Conservation (phyloP, 352 stramenopile species). For the Globisporangium orthogonon region DNA sequence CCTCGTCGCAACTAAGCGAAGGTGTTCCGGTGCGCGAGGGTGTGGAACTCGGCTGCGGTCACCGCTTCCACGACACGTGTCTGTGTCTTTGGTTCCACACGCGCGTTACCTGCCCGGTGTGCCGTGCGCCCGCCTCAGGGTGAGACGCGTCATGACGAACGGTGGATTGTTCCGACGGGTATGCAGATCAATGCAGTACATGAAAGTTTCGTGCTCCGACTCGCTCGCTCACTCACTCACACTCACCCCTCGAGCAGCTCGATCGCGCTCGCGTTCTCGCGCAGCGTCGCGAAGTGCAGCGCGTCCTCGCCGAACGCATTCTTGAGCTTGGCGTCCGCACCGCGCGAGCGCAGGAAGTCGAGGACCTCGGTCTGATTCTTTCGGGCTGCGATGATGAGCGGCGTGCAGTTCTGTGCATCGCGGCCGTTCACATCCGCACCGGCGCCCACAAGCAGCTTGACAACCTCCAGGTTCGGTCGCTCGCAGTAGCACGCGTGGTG, state of each 20-base stretch:
- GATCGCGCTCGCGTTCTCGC: slow-evolving; percentile 45
- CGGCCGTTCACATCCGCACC: slow-evolving; percentile 54
- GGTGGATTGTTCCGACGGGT: too few species aligned
- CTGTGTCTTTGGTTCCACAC: slow-evolving; percentile 65
- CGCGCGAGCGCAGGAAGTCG: slow-evolving; percentile 38
- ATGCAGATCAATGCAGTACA: too few species aligned
- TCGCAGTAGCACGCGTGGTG: slow-evolving; percentile 81
- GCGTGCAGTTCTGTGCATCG: slow-evolving; percentile 55
- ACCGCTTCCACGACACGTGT: slow-evolving; percentile 73
- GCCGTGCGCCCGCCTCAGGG: slow-evolving; percentile 16
- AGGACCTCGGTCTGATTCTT: slow-evolving; percentile 66
- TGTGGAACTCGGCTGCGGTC: slow-evolving; percentile 50
- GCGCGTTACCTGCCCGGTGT: slow-evolving; percentile 58
- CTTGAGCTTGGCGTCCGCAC: slow-evolving; percentile 40
- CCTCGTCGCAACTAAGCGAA: neutral
- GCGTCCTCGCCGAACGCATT: slow-evolving; percentile 62
- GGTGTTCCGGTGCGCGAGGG: slow-evolving; percentile 8
- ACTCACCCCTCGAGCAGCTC: slow-evolving; percentile 26
- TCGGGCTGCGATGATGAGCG: slow-evolving; percentile 67
- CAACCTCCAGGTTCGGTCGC: slow-evolving; percentile 38
- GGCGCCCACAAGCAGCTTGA: slow-evolving; percentile 47
- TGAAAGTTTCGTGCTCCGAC: too few species aligned
- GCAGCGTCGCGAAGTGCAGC: slow-evolving; percentile 53
- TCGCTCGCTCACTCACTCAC: neutral
- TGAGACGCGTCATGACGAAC: neutral